Percentiles rank a stretch among this genome's conserved stretches.
These are phyloP conservation scores for Candida ovalis DNA, from an alignment of 805 yeast species.

Conservation along the genomic window DNA sequence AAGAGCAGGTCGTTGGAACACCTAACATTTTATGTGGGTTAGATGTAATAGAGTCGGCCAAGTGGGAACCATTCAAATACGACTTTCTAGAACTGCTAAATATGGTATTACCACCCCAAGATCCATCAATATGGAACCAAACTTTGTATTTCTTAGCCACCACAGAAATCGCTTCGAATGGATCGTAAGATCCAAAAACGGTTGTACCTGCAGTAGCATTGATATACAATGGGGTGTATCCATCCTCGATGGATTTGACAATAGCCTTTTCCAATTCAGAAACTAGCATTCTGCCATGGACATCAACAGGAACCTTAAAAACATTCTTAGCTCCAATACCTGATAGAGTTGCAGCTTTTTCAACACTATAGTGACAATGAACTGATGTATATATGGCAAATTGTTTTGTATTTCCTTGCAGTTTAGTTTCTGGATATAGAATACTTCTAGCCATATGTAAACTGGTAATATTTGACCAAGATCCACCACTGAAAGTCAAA, in stretches of 20 bases:
- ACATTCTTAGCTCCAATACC: conserved; percentile 67
- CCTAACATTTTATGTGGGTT: conserved; percentile 90
- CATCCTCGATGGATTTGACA: conserved; percentile 38
- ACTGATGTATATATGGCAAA: conserved; percentile 70
- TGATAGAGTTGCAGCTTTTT: conserved; percentile 71
- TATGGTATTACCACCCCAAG: conserved; percentile 86
- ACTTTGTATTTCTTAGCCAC: conserved; percentile 51
- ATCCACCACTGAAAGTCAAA: conserved; percentile 81
- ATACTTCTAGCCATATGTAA: conserved; percentile 71
- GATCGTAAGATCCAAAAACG: conserved; percentile 80
- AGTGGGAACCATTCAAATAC: conserved; percentile 54
- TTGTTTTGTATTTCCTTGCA: conserved; percentile 50
- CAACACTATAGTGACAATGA: conserved; percentile 78
- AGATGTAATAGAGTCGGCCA: conserved; percentile 72
- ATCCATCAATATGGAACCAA: conserved; percentile 86
- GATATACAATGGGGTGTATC: conserved; percentile 68
- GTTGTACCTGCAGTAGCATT: conserved; percentile 90
- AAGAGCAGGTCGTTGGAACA: conserved; percentile 76
- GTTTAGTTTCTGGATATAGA: conserved; percentile 65
- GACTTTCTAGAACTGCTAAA: conserved; percentile 49
- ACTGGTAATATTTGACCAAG: conserved; percentile 80
- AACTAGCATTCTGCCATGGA: conserved; percentile 54
- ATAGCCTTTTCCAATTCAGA: conserved; percentile 45
- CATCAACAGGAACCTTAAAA: conserved; percentile 57
- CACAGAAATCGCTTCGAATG: conserved; percentile 49